These are phyloP conservation scores for Sphagnum fallax DNA, from an alignment of 228 moss, liverwort and hornwort species.

Conservation along the genomic window DNA sequence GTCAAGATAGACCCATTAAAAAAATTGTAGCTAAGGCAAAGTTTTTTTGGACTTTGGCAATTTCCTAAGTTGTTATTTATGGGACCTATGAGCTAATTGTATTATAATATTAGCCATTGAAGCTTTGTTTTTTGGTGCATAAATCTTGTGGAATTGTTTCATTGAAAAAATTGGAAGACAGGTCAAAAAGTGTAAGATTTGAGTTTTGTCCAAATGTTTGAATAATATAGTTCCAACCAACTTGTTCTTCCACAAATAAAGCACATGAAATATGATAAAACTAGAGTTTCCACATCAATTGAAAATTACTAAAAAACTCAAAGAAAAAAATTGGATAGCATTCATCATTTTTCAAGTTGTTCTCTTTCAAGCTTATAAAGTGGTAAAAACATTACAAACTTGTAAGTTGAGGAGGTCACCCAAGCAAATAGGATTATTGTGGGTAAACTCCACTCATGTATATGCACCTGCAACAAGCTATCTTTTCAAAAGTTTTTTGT, in stretches of 20 bases:
- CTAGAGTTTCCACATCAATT: constrained; percentile 10
- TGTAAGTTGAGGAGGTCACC: constrained; percentile 51
- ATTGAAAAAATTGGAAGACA: constrained; percentile 46
- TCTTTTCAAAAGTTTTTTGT: no score
- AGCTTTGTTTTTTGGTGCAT: constrained; percentile 47
- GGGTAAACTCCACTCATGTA: no score
- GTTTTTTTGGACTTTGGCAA: constrained; percentile 61
- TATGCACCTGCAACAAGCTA: no score
- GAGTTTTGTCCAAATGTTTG: constrained; percentile 52
- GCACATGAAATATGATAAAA: constrained; percentile 39
- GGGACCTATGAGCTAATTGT: constrained; percentile 47
- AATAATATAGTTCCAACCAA: constrained; percentile 57
- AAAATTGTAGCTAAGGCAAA: constrained; percentile 50
- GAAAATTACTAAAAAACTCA: background rate
- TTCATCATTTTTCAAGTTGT: constrained; percentile 15
- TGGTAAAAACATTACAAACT: constrained; percentile 5
- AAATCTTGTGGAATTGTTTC: constrained; percentile 55
- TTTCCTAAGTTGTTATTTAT: constrained; percentile 57
- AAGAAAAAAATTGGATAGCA: background rate
- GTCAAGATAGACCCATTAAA: constrained; percentile 50
- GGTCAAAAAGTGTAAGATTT: constrained; percentile 57
- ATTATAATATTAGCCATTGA: constrained; percentile 51
- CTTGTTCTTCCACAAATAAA: constrained; percentile 63
- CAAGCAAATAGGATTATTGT: constrained; percentile 40
- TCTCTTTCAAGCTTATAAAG: background rate